phyloP scores from a whole-genome alignment of 164 flowering plant species.

The Vitis vinifera region ASM3070453v1 NC_081806.1:4499501-4500000 shows the following conservation, averaged over 20 bases:
- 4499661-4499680: background rate
- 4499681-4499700: constrained; percentile 15
- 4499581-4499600: background rate
- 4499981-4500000: constrained; percentile 7
- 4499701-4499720: constrained; percentile 16
- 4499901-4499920: too few relatives aligned
- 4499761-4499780: background rate
- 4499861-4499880: too few relatives aligned
- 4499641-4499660: too few relatives aligned
- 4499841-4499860: too few relatives aligned
- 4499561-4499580: background rate
- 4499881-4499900: too few relatives aligned
- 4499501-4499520: constrained; percentile 8
- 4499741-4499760: constrained; percentile 7
- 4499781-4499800: background rate
- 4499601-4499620: background rate
- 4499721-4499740: constrained; percentile 17
- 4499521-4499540: constrained; percentile 12
- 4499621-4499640: too few relatives aligned
- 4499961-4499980: constrained; percentile 3
- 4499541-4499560: constrained; percentile 2
- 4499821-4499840: background rate
- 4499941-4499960: constrained; percentile 3
- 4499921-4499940: too few relatives aligned
- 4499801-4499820: background rate